Evolutionary conservation across 108 stramenopile genomes (phyloP), one percentile per base, ranked within the genome.

Genomic region (Pseudonitzschia delicatissima): DNA sequence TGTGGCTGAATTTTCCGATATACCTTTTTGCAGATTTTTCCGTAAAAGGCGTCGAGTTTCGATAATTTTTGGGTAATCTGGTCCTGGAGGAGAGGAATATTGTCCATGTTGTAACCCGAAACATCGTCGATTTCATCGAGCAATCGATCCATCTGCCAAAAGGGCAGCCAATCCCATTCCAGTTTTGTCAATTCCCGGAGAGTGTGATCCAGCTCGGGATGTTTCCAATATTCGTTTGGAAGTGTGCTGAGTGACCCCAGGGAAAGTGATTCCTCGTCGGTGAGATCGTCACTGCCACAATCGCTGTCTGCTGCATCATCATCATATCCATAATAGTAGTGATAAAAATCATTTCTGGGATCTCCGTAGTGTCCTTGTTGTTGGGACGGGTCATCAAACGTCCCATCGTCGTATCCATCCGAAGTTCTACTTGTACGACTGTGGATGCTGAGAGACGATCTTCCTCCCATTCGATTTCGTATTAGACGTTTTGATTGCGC

Each of bases 131-230:
- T 32, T 51, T 53, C 52, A 18, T 45, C 57, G 12, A 76, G 63
- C 32, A 76, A 34, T 2, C 35, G 37, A 13, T 68, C 47, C 35
- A 62, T 39, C 40, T 65, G 47, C 74, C 74, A 76, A 37, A 40
- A 76, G 15, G 74, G 74, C 17, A 76, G 50, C 74, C 74, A 76
- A 21, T 76, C 74, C 74, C 74, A 76, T 60, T 68, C 74, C 18
- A 76, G 45, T n/a, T 60, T 68, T 25, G 48, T 17, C 4, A 78
- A 28, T 25, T 62, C 48, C 34, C 49, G 37, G 5, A 68, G 36
- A 12, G 58, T 62, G 33, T 72, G 39, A 8, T 78, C 67, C 7
- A 45, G 48, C 12, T 72, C 67, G 1, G 68, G 67, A 45, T 68
- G 29, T 21, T 55, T 64, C 62, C 60, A 69, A 29, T 69, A 76